phyloP scores from a whole-genome alignment of 495 filamentous ascomycete species.

The Podospora appendiculata region DNA sequence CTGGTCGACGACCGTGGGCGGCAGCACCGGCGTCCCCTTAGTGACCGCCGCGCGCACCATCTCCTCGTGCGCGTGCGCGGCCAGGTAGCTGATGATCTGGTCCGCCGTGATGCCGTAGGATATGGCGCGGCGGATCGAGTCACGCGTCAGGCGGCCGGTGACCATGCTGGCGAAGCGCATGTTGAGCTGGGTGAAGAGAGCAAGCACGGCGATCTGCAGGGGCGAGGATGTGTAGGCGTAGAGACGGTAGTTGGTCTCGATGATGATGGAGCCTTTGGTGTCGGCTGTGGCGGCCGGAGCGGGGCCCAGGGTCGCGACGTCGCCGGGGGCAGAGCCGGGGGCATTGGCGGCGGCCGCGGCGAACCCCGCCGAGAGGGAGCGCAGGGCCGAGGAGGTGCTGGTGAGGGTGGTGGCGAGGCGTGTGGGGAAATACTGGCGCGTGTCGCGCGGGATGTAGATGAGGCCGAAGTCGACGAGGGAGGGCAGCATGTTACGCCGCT shows the following conservation, averaged over 20 bases:
- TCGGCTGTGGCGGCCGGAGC: not conserved
- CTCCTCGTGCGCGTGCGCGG: conserved; percentile 85
- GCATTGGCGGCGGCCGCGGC: conserved; percentile 36
- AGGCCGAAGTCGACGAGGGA: conserved; percentile 84
- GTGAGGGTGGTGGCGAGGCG: conserved; percentile 92
- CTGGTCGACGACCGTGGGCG: conserved; percentile 94
- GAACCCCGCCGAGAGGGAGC: conserved; percentile 51
- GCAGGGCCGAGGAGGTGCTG: conserved; percentile 62
- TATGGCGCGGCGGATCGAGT: conserved; percentile 79
- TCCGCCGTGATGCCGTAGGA: conserved; percentile 85
- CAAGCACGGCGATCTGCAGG: conserved; percentile 88
- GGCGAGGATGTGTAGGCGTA: conserved; percentile 94
- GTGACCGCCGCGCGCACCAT: conserved; percentile 61
- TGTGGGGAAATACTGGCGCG: conserved; percentile 81
- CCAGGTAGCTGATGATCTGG: conserved; percentile 86
- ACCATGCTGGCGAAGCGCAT: conserved; percentile 90
- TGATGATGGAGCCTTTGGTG: conserved; percentile 74
- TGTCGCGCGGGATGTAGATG: conserved; percentile 56
- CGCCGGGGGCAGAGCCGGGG: conserved; percentile 15
- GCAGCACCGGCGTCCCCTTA: conserved; percentile 58
- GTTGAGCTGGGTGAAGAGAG: conserved; percentile 75
- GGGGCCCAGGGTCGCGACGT: conserved; percentile 31
- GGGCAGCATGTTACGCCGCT: conserved; percentile 78
- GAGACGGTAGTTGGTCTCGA: conserved; percentile 98
- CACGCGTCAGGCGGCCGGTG: conserved; percentile 77